These are phyloP conservation scores for Eucalyptus curtisii DNA, from an alignment of 345 rosid species.

Conservation along the genomic window DNA sequence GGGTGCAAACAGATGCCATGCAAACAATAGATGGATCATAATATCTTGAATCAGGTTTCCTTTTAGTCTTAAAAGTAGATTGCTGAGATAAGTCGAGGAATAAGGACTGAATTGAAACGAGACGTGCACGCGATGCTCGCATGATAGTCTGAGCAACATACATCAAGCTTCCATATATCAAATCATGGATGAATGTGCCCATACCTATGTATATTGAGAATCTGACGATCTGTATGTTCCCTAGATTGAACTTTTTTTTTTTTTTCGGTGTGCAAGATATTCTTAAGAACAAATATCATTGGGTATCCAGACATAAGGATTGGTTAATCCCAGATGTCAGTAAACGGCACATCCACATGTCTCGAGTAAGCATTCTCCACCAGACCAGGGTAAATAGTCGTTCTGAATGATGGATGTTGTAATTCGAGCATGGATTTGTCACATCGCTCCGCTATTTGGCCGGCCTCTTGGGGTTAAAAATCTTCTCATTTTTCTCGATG, in stretches of 20 bases:
- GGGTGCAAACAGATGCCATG: background rate
- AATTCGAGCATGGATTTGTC: background rate
- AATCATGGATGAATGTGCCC: background rate
- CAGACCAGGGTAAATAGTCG: background rate
- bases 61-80: background rate
- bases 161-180: background rate
- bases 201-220: background rate
- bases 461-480: background rate
- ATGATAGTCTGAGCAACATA: background rate
- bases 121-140: background rate
- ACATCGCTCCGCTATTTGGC: background rate
- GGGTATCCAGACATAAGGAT: background rate
- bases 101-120: background rate
- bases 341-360: background rate
- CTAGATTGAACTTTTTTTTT: background rate
- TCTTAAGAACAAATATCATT: background rate
- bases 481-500: background rate
- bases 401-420: background rate
- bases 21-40: background rate
- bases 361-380: background rate
- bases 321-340: background rate
- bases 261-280: background rate
- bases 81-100: background rate
- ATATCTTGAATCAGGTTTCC: background rate
- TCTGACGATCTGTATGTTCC: background rate